Conservation (phyloP, 306 rosid species). For the Psophocarpus tetragonolobus region DNA sequence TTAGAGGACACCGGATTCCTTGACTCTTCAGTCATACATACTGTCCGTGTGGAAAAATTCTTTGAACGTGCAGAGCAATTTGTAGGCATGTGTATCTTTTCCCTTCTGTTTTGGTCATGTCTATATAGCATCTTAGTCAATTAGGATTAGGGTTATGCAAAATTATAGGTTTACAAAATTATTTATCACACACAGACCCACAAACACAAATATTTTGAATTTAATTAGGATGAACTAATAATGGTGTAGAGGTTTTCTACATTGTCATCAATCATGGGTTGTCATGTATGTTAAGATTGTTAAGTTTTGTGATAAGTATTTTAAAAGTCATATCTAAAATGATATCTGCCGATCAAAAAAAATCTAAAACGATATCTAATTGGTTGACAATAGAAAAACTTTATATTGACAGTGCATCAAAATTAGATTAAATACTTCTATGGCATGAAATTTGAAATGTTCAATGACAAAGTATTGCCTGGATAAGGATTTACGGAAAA, state of each 20-base stretch:
- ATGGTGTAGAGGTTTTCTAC: neutral
- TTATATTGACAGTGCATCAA: neutral
- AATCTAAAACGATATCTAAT: neutral
- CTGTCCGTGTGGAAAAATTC: constrained; percentile 80
- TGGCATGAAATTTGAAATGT: neutral
- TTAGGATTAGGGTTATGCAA: neutral
- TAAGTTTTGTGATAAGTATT: neutral
- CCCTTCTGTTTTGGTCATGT: constrained; percentile 23
- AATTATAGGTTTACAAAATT: neutral
- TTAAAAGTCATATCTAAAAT: neutral
- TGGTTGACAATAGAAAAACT: neutral
- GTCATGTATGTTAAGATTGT: neutral
- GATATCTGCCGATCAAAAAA: no score
- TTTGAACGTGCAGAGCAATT: constrained; percentile 75
- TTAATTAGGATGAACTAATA: neutral
- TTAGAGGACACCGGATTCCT: constrained; percentile 85
- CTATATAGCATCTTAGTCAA: neutral
- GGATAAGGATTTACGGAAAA: neutral
- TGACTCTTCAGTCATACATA: constrained; percentile 77
- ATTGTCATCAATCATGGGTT: neutral
- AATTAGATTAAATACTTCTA: neutral
- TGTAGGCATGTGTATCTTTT: constrained; percentile 53
- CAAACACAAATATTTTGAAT: neutral
- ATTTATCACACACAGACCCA: neutral
- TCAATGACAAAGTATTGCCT: constrained; percentile 8